Evolutionary conservation across 192 early-diverging fungal genomes (phyloP), one percentile per base, ranked within the genome.

Genomic region (Podila clonocystis): DNA sequence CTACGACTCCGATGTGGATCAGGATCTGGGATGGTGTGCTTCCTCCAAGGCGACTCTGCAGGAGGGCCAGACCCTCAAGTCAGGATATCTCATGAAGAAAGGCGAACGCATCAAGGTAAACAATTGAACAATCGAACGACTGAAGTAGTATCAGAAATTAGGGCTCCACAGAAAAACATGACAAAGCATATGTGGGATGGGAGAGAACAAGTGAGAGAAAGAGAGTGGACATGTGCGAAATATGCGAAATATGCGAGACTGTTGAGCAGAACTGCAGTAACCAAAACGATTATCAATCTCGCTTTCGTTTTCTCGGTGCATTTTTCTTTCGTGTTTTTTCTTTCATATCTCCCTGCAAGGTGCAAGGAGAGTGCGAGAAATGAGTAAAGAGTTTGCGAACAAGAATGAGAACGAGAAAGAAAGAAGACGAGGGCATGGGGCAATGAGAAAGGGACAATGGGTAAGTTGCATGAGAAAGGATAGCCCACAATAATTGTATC

Each of bases 81-180:
- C 89, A n/a, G 90, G 88, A 26, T 91, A 87, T 65, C 72, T 91
- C 57, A 50, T 73, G 50, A 89, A 91, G 80, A 89, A 88, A 62
- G 86, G 86, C 58, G 88, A 88, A 60, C 89, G 85, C 52, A 82
- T 88, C 69, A 87, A 87, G 74, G 89, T 90, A 80, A 80, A 26
- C 9, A 8, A n/a, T 48, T 26, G 29, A 19, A 30, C 58, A 60
- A 26, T 22, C 30, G 24, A 60, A 31, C 15, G 12, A 30, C 2
- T 15, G 13, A 29, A 29, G 9, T 31, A 60, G 24, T 12, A 60
- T 8, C n/a, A 31, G 33, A 62, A 62, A 31, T 33, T 31, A 62
- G 31, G 28, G n/a, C 20, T 33, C n/a, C 33, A 22, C n/a, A n/a
- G 62, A 33, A 33, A 22, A 33, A 1, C 15, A 34, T 36, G 62